Conservation (phyloP, 139 green algal species). For the Monoraphidium neglectum region DNA sequence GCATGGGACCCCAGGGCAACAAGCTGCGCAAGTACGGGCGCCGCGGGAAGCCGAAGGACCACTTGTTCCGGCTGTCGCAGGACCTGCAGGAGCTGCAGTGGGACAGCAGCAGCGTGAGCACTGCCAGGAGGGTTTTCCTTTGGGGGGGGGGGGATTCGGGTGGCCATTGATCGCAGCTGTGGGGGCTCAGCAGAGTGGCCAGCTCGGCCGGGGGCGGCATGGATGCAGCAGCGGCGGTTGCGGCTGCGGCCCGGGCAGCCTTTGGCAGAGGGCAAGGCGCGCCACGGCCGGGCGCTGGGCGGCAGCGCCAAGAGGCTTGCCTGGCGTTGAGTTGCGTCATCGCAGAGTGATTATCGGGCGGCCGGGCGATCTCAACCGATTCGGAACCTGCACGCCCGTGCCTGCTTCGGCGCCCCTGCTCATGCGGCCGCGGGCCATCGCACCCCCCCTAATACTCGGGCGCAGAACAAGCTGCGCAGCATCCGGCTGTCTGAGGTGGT, state of each 20-base stretch:
- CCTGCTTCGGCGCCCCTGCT: neutral
- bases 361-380: too few relatives aligned
- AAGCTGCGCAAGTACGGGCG: slow-evolving; percentile 83
- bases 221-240: too few relatives aligned
- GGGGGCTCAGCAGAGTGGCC: too few relatives aligned
- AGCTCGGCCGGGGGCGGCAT: too few relatives aligned
- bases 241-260: too few relatives aligned
- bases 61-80: slow-evolving; percentile 71
- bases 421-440: neutral
- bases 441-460: too few relatives aligned
- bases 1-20: slow-evolving; percentile 56
- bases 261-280: too few relatives aligned
- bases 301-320: too few relatives aligned
- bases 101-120: slow-evolving; percentile 58
- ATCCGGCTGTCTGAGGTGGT: slow-evolving; percentile 32
- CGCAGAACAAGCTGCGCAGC: slow-evolving; percentile 45
- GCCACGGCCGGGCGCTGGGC: too few relatives aligned
- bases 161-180: neutral
- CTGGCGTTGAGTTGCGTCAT: too few relatives aligned
- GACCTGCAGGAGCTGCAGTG: slow-evolving; percentile 72
- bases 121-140: neutral
- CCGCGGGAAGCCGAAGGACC: slow-evolving; percentile 77
- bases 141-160: neutral
- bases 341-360: too few relatives aligned
- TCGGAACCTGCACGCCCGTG: too few relatives aligned